Evolutionary conservation across 2,329 filamentous ascomycete genomes (phyloP), one percentile per base, ranked within the genome.

Genomic region (Fusarium miscanthi): DNA sequence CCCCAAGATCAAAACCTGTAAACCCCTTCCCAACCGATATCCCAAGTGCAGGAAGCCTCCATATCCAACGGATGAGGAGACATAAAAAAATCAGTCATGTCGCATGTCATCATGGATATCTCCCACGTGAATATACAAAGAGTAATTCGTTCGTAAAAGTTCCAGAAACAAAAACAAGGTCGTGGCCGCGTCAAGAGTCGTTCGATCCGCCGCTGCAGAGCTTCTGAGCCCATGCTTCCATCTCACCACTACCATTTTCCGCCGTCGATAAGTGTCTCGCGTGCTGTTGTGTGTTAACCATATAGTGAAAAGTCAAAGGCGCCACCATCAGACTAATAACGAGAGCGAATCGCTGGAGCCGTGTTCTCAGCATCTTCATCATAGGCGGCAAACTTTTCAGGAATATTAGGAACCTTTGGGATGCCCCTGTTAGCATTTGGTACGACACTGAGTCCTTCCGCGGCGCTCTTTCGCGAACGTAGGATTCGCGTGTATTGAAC

Each of bases 361-460:
- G 69, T 67, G 57, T 81, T 82, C 76, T 83, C 81, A 33, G 77
- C 62, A 59, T 83, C 80, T 70, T 81, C 75, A 27, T 79, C 77
- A 62, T 78, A 78, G 14, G 77, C 76, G 59, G 66, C 66, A 52
- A 84, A 87, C 70, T 84, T 82, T 60, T 80, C 78, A 17, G 86
- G 83, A 35, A 87, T 84, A 38, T 78, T 78, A 30, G 85, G 83
- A 48, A 86, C 82, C 33, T 75, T 80, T 6, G 85, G 85, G 49
- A 86, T 84, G 21, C 85, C 85, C 40, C 83, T 81, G 70, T 87
- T 87, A 51, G 77, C 81, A 72, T 86, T 84, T 10, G 85, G 83
- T 37, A 85, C 80, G 37, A 85, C 81, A 31, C 81, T 80, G 56
- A 87, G 78, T 37, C 81, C 78, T 61, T 74, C 77, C 35, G 49